phyloP scores from a whole-genome alignment of 148 eudicot genomes.

The Euryodendron excelsum region DNA sequence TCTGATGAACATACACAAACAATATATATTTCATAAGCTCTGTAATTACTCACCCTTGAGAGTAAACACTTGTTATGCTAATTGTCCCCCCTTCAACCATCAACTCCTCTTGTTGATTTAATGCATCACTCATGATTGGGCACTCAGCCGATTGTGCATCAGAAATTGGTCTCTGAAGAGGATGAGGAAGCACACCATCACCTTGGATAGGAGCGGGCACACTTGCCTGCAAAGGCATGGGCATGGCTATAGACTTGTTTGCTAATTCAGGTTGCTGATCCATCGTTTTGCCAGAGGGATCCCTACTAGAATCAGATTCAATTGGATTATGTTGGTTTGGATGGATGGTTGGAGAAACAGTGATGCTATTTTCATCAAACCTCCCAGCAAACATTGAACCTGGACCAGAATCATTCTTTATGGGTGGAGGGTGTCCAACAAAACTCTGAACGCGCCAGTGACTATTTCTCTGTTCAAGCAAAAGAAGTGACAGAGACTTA shows the following conservation, averaged over 20 bases:
- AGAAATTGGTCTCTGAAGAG: conserved; percentile 39
- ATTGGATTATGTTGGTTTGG: conserved; percentile 42
- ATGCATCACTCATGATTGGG: conserved; percentile 31
- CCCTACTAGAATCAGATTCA: conserved; percentile 41
- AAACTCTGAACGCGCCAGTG: conserved; percentile 78
- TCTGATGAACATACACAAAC: background rate
- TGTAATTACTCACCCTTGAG: conserved; percentile 64
- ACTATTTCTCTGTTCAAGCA: conserved; percentile 65
- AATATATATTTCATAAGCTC: background rate
- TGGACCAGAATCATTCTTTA: conserved; percentile 46
- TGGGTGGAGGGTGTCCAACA: conserved; percentile 53
- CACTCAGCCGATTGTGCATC: conserved; percentile 43
- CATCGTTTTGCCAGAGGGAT: conserved; percentile 35
- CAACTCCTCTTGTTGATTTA: conserved; percentile 51
- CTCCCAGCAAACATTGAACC: conserved; percentile 48
- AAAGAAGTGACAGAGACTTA: conserved; percentile 5
- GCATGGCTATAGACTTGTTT: conserved; percentile 36
- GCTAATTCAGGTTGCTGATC: conserved; percentile 45
- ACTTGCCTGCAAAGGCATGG: conserved; percentile 42
- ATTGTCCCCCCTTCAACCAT: conserved; percentile 83
- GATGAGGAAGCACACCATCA: conserved; percentile 43
- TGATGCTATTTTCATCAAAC: conserved; percentile 53
- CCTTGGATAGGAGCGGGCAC: conserved; percentile 32
- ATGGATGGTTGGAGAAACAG: conserved; percentile 39
- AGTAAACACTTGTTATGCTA: conserved; percentile 70